Conservation (phyloP, 2,329 filamentous ascomycete genomes). For the Neonectria neomacrospora region DNA sequence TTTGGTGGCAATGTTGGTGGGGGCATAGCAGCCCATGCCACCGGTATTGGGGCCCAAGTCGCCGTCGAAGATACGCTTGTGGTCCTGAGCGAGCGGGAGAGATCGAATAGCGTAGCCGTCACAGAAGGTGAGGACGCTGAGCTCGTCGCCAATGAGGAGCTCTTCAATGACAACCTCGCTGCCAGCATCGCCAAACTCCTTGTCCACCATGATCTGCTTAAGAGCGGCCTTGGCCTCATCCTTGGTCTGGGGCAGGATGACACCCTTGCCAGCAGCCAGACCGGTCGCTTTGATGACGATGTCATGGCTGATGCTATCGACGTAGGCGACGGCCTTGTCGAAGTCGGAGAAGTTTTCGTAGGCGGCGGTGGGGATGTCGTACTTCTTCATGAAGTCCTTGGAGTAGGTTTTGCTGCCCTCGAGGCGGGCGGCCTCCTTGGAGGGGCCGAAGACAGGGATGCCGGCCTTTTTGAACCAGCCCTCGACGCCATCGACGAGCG, state of each 20-base stretch:
- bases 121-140: constrained; percentile 90
- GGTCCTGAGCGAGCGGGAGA: constrained; percentile 92
- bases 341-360: constrained; percentile 91
- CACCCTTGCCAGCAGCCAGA: constrained; percentile 93
- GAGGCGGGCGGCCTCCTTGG: constrained; percentile 84
- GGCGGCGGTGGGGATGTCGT: constrained; percentile 88
- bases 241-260: constrained; percentile 85
- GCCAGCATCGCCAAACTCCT: constrained; percentile 86
- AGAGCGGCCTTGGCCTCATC: constrained; percentile 85
- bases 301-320: constrained; percentile 75
- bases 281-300: constrained; percentile 96
- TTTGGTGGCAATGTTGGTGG: constrained; percentile 81
- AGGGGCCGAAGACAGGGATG: constrained; percentile 88
- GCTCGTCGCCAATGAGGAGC: constrained; percentile 88
- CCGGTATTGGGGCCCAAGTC: constrained; percentile 94
- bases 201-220: constrained; percentile 89
- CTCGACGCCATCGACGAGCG: constrained; percentile 91
- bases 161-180: constrained; percentile 96
- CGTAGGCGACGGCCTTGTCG: constrained; percentile 76
- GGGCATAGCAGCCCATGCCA: constrained; percentile 97
- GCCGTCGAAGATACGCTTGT: constrained; percentile 93
- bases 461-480: constrained; percentile 80
- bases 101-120: constrained; percentile 88
- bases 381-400: constrained; percentile 96
- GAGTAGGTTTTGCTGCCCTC: constrained; percentile 98